Evolutionary conservation across 164 flowering plant species (phyloP), one percentile per base, ranked within the genome.

Genomic region (Cinnamomum chago): DNA sequence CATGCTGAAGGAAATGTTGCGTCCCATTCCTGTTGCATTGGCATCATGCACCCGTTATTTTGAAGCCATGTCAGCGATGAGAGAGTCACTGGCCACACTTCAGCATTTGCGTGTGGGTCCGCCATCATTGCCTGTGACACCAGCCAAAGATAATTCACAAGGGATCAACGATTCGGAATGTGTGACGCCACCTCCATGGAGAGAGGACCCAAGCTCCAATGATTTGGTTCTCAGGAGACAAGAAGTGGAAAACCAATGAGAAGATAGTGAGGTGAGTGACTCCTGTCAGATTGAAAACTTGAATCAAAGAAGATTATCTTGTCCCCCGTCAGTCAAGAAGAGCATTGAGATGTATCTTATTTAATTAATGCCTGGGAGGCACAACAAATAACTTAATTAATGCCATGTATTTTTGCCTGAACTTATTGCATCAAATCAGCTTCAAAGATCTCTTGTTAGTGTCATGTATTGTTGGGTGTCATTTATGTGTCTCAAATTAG

Each of bases 21-120:
- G 97, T 6, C 98, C 98, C 47, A 96, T 96, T 68, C 99, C 98
- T 52, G 95, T 91, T 50, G 98, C 98, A 15, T 77, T 93, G 72
- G 99, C 97, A 68, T 93, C 97, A 14, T 93, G 99, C 84, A 94
- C 99, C 5, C 85, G 97, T n/a, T 92, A 88, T 80, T 96, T 92
- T 76, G 97, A 94, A 82, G 99, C 97, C 35, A 91, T 92, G 93
- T 85, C 98, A 28, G 98, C 98, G n/a, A 96, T 87, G 93, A 87
- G 98, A 77, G 98, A 96, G 78, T 91, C 98, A 30, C 90, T 96
- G 82, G 87, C 98, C 15, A 88, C 92, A 3, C 94, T 96, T 40
- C 97, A 92, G 75, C 80, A 90, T 67, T 70, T 92, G 77, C 87
- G 97, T 71, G 94, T 90, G 18, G 97, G 97, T 52, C 81, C 79